Evolutionary conservation across 2,329 filamentous ascomycete genomes (phyloP).

Genomic region (Botrytis paeoniae): DNA sequence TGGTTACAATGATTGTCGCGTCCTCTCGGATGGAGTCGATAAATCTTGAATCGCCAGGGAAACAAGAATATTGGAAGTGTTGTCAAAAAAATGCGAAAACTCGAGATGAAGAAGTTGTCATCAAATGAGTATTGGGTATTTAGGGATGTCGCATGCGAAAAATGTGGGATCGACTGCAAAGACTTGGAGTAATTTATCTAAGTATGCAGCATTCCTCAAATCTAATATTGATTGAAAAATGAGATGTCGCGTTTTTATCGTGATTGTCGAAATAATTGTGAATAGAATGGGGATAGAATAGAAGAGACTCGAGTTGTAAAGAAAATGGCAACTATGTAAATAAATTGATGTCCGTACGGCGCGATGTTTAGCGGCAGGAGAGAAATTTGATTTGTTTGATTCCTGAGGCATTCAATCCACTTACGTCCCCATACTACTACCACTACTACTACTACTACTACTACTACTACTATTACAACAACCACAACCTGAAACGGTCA

Average conservation of each 20-base stretch:
- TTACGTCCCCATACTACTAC: neutral
- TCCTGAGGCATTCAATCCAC: neutral
- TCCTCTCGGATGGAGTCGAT: slow-evolving; percentile 5
- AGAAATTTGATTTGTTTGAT: neutral
- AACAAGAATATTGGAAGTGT: neutral
- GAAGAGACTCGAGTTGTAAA: slow-evolving; percentile 8
- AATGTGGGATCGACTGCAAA: slow-evolving; percentile 1
- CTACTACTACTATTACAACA: neutral
- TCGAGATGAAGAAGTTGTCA: slow-evolving; percentile 1
- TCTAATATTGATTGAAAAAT: neutral
- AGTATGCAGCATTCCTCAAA: neutral
- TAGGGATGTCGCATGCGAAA: neutral
- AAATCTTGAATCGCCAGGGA: neutral
- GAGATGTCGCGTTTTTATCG: neutral
- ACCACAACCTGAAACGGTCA: neutral
- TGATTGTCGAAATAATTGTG: neutral
- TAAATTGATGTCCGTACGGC: slow-evolving; percentile 3
- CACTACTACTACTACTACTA: neutral
- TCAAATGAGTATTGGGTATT: neutral
- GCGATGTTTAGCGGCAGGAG: neutral
- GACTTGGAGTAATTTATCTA: slow-evolving; percentile 7
- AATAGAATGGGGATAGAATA: neutral
- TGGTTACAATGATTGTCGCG: slow-evolving; percentile 5
- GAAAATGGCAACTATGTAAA: slow-evolving; percentile 2
- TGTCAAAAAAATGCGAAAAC: neutral